These are phyloP conservation scores for Cryptosporidium andersoni DNA, from an alignment of 169 alveolate genomes.

Conservation along the genomic window DNA sequence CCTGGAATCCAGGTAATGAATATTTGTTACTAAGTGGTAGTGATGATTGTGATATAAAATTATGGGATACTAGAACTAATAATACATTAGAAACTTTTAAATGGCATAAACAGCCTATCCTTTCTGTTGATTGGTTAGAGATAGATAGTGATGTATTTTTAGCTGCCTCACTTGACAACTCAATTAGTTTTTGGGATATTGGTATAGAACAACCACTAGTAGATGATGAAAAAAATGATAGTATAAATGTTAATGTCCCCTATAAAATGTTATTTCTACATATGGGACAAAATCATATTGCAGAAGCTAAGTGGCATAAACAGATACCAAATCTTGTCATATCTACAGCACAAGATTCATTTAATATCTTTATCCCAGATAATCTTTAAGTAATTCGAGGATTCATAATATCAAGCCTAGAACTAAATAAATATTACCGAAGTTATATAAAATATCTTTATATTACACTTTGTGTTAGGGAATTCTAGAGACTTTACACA, in stretches of 20 bases:
- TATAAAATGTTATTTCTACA: constrained; percentile 47
- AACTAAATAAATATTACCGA: no score
- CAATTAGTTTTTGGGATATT: constrained; percentile 68
- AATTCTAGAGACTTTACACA: no score
- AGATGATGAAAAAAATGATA: constrained; percentile 11
- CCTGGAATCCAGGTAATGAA: constrained; percentile 66
- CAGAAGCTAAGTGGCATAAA: constrained; percentile 69
- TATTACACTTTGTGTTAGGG: no score
- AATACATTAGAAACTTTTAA: constrained; percentile 23
- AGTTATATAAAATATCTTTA: no score
- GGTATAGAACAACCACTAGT: constrained; percentile 28
- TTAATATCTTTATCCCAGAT: constrained; percentile 53
- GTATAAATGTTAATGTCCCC: constrained; percentile 10
- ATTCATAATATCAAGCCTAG: no score
- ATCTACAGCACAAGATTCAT: constrained; percentile 67
- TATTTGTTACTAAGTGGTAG: constrained; percentile 55
- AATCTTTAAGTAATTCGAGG: constrained; percentile 5
- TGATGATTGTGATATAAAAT: constrained; percentile 48
- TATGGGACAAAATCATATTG: constrained; percentile 70
- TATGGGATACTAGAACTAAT: constrained; percentile 50
- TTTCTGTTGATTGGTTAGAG: constrained; percentile 55
- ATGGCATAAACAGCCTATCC: constrained; percentile 55
- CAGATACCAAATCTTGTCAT: constrained; percentile 61
- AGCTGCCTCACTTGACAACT: constrained; percentile 64
- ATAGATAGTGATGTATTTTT: constrained; percentile 59